Evolutionary conservation across 768 basidiomycete genomes (phyloP), one percentile per base, ranked within the genome.

Genomic region (Naganishia onofrii): DNA sequence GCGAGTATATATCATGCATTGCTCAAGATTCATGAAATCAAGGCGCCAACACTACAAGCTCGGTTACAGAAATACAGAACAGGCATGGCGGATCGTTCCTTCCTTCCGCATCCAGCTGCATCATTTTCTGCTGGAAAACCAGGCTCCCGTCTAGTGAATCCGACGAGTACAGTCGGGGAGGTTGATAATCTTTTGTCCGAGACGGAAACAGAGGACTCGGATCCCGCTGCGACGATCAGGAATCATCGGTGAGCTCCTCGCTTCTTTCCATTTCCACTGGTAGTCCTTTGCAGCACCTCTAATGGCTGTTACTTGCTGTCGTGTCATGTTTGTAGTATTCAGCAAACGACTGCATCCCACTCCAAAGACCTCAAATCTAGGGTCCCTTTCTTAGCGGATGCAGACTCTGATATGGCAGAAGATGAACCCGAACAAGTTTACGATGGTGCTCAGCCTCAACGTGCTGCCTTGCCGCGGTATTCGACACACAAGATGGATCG

Each of bases 1-100:
- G 60, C 31, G 52, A 65, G 36, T 46, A 71, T 63, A 44, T 71
- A 67, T 46, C 70, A 65, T 31, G 66, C 66, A 15, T 32, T 71
- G 12, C 70, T 71, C 44, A 71, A 71, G 46, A 67, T 71, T 31
- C 70, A 71, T 38, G 70, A 71, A 38, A 71, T 71, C 28, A 57
- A 51, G 48, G 70, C 65, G 12, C 70, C 65, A 9, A 67, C 70
- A 13, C 28, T 71, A 13, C 70, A 54, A 52, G 66, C 55, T 9
- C 65, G 70, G 15, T 55, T 65, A 17, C 42, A 67, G 28, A 54
- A 38, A 36, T 71, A 68, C 42, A 55, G 42, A 10, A 29, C 67
- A 3, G 60, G 60, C 23, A 2, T 63, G 23, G 21, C 38, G 7
- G 48, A 51, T n/a, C 48, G 28, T 63, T n/a, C 60, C 12, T 17